Conservation (phyloP, 2,329 filamentous ascomycete genomes). For the Diaporthe citriasiana region DNA sequence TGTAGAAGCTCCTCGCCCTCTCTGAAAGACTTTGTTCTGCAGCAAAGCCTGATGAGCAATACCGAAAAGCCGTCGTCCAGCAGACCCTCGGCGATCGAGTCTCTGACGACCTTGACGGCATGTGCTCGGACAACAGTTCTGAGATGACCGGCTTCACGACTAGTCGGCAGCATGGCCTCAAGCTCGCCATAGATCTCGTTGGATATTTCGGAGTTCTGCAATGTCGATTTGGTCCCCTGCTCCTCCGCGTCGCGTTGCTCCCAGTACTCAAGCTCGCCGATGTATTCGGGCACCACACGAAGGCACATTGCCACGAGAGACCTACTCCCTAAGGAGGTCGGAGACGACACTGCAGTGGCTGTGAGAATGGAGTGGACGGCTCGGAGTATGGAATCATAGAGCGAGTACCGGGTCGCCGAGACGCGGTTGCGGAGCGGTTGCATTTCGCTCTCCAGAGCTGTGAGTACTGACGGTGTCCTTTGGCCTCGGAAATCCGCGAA, state of each 20-base stretch:
- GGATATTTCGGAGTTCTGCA: constrained; percentile 56
- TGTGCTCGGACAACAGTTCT: constrained; percentile 62
- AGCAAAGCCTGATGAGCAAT: constrained; percentile 59
- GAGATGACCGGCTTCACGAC: constrained; percentile 62
- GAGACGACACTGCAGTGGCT: constrained; percentile 51
- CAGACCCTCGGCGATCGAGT: constrained; percentile 59
- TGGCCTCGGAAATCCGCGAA: constrained; percentile 42
- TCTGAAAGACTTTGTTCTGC: constrained; percentile 50
- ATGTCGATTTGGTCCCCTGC: constrained; percentile 53
- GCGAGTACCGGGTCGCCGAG: constrained; percentile 50
- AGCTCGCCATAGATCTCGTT: constrained; percentile 64
- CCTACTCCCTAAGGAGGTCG: constrained; percentile 44
- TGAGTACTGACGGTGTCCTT: constrained; percentile 8
- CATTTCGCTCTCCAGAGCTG: constrained; percentile 53
- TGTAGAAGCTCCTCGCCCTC: constrained; percentile 60
- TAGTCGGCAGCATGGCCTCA: constrained; percentile 57
- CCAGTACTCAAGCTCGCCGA: constrained; percentile 60
- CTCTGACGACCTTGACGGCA: constrained; percentile 58
- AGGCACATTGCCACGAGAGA: constrained; percentile 66
- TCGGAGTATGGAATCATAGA: constrained; percentile 61
- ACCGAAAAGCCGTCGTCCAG: constrained; percentile 57
- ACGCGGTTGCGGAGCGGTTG: constrained; percentile 51
- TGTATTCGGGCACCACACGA: constrained; percentile 62
- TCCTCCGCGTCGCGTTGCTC: constrained; percentile 56
- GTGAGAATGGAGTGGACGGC: constrained; percentile 61